Evolutionary conservation across 306 rosid genomes (phyloP), one percentile per base, ranked within the genome.

Genomic region (Urtica urens): DNA sequence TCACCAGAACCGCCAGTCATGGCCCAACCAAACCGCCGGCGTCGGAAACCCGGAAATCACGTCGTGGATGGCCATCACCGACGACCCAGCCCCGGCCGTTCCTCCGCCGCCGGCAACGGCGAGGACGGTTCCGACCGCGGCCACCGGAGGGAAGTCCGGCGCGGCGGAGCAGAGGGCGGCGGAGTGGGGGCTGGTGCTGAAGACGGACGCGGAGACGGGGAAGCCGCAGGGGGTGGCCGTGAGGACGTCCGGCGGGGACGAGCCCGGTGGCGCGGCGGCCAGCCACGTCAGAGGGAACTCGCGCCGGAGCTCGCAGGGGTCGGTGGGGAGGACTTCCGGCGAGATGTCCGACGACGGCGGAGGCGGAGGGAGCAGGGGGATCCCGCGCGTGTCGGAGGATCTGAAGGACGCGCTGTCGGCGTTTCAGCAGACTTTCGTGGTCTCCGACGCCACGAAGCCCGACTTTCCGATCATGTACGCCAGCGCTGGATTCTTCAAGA

Each of bases 391-490:
- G 0, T 84, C 97, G 4, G 81, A 90, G 64, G 94, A 81, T 6
- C 49, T 90, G 70, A 84, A 64, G 43, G 78, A 82, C 37, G 97
- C 86, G 2, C 3, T 90, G 38, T 84, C 97, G 35, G 49, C 94
- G 51, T 90, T 90, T 35, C 97, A 90, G 60, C 97, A 90, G 46
- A 90, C 97, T 7, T 90, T 90, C 20, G 92, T 90, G 55, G 97
- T 90, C 0, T 70, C 95, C 40, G 97, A 90, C 51, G 97, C 95
- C 10, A 72, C 95, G 23, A 90, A 81, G 74, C 76, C 93, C 47
- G 97, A 90, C 68, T 77, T 62, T 70, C 97, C 97, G 73, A 81
- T 90, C 12, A 18, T 90, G 77, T 90, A 84, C 40, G 97, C 97
- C 6, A 81, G 93, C 27, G 97, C 84, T 24, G 97, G 97, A 18